These are phyloP conservation scores for Jatropha multifida DNA, from an alignment of 441 rosid species.

Conservation along the genomic window DNA sequence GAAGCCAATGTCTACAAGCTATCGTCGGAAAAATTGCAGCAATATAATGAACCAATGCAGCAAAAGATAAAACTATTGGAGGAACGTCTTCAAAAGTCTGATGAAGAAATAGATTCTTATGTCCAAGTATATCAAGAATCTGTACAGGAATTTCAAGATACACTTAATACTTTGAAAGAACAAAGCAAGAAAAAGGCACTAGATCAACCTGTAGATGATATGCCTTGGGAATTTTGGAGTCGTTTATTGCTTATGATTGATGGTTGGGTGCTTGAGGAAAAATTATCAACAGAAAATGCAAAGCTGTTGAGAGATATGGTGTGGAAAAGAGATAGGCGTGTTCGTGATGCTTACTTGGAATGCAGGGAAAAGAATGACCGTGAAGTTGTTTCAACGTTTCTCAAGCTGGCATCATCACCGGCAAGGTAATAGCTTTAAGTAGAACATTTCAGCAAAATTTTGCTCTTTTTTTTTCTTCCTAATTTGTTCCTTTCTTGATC, in stretches of 20 bases:
- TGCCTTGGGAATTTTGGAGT: constrained; percentile 96
- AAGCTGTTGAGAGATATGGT: constrained; percentile 73
- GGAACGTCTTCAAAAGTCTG: constrained; percentile 82
- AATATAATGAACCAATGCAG: constrained; percentile 81
- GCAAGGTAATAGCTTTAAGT: constrained; percentile 46
- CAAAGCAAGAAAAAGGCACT: constrained; percentile 68
- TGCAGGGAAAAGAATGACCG: constrained; percentile 69
- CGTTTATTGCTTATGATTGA: constrained; percentile 74
- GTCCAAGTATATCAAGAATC: constrained; percentile 84
- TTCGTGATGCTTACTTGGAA: constrained; percentile 58
- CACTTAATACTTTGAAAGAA: constrained; percentile 72
- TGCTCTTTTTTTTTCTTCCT: constrained; percentile 14
- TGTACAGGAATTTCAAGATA: constrained; percentile 79
- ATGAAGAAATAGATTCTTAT: constrained; percentile 76
- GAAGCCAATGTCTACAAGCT: constrained; percentile 73
- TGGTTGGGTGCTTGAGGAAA: constrained; percentile 95
- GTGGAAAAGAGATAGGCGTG: constrained; percentile 71
- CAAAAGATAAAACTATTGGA: constrained; percentile 79
- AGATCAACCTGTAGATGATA: constrained; percentile 68
- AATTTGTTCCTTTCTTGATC: constrained; percentile 40
- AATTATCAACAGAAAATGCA: constrained; percentile 62
- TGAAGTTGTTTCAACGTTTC: constrained; percentile 64
- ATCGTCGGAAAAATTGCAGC: constrained; percentile 74
- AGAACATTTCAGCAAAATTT: neutral
- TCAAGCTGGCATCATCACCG: constrained; percentile 58